Evolutionary conservation across 2,329 filamentous ascomycete species (phyloP).

Genomic region (Magnaporthiopsis poae): DNA sequence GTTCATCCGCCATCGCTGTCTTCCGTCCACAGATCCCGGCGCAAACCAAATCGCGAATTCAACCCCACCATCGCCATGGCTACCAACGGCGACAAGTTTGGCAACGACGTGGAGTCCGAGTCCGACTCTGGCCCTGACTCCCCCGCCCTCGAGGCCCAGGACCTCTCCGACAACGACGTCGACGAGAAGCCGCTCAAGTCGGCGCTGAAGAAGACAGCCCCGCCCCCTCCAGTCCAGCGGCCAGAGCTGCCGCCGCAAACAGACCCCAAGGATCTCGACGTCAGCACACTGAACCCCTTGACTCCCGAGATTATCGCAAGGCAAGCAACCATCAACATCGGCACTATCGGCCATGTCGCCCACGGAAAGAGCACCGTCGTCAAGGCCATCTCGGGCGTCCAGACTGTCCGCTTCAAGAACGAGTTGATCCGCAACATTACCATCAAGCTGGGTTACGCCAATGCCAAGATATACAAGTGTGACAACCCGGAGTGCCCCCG

Average conservation of each 20-base stretch:
- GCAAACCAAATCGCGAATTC: background rate
- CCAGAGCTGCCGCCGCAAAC: constrained; percentile 71
- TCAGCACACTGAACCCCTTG: constrained; percentile 69
- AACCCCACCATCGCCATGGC: constrained; percentile 30
- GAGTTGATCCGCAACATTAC: constrained; percentile 98
- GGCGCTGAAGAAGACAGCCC: constrained; percentile 68
- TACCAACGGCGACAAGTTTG: constrained; percentile 54
- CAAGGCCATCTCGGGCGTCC: constrained; percentile 96
- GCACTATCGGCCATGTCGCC: constrained; percentile 95
- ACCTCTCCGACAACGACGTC: constrained; percentile 46
- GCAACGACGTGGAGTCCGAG: constrained; percentile 65
- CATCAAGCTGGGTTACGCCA: constrained; percentile 98
- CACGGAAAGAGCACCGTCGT: constrained; percentile 98
- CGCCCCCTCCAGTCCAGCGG: constrained; percentile 44
- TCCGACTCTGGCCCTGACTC: constrained; percentile 56
- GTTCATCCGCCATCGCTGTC: background rate
- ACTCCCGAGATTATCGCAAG: constrained; percentile 94
- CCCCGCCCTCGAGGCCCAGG: constrained; percentile 43
- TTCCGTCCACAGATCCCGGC: background rate
- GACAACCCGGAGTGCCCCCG: constrained; percentile 83
- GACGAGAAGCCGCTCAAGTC: constrained; percentile 68
- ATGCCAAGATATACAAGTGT: constrained; percentile 99
- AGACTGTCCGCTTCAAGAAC: constrained; percentile 99
- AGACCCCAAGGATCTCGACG: constrained; percentile 78
- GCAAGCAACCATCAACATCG: constrained; percentile 98